Percentiles rank a stretch among this genome's conserved stretches.
phyloP scores from a whole-genome alignment of 1,284 basidiomycete species.

The Naganishia sp. region DNA sequence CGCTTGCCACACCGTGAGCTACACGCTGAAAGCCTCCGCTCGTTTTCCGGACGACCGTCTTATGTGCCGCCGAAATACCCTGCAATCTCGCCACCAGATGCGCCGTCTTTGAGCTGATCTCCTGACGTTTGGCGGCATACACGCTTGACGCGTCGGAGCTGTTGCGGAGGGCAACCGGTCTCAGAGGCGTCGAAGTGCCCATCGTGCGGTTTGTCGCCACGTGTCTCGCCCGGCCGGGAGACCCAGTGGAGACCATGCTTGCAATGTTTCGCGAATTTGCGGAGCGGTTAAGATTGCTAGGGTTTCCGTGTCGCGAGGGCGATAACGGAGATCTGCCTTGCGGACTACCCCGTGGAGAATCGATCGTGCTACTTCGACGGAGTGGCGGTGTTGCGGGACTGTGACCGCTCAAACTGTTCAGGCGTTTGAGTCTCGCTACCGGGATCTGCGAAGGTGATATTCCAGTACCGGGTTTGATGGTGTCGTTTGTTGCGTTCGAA shows the following conservation, averaged over 20 bases:
- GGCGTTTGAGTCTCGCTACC: conserved; percentile 16
- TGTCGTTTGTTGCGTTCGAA: background rate
- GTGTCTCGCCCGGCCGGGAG: background rate
- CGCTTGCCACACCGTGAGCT: conserved; percentile 14
- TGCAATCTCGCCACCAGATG: conserved; percentile 12
- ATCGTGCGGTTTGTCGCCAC: background rate
- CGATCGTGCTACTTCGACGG: conserved; percentile 22
- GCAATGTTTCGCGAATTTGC: conserved; percentile 29
- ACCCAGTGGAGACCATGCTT: conserved; percentile 9
- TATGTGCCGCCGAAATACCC: conserved; percentile 15
- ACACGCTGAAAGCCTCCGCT: conserved; percentile 21
- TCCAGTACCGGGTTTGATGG: conserved; percentile 4
- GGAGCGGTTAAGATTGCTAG: conserved; percentile 26
- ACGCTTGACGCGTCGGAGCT: conserved; percentile 5
- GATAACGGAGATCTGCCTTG: conserved; percentile 1
- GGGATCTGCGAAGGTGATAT: conserved; percentile 19
- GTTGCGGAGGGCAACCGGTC: background rate
- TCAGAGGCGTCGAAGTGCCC: conserved; percentile 6
- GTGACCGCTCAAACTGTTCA: conserved; percentile 10
- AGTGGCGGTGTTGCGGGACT: conserved; percentile 20
- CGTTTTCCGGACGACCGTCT: conserved; percentile 24
- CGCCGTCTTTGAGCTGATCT: conserved; percentile 23
- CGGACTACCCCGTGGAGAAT: conserved; percentile 14
- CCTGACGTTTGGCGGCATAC: conserved; percentile 12
- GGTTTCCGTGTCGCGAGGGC: background rate